Evolutionary conservation across 441 rosid genomes (phyloP), one percentile per base, ranked within the genome.

Genomic region (Omphalea diandra): DNA sequence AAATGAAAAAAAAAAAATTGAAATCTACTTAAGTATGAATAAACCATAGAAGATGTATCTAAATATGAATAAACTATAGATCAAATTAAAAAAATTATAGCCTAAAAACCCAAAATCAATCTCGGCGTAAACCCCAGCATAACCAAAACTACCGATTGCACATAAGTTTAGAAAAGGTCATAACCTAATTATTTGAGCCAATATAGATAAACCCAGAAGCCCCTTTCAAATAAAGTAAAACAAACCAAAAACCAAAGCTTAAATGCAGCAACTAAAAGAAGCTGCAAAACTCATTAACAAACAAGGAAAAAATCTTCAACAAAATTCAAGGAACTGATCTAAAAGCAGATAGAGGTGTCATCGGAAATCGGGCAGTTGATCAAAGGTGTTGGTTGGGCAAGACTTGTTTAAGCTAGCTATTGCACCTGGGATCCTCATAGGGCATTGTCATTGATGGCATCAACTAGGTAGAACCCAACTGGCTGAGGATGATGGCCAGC

Each of bases 21-120:
- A 83, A n/a, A n/a, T n/a, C n/a, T n/a, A 65, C 71, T 79, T 82
- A 78, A 84, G 81, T 86, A 82, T 68, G 76, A n/a, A n/a, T n/a
- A n/a, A n/a, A n/a, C n/a, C n/a, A n/a, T 67, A 69, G 83, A 77
- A 85, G n/a, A n/a, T 82, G 78, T 73, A 81, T 78, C 76, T 77
- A 83, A 81, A 72, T 63, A 59, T 67, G 73, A 67, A 43, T 64
- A 47, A n/a, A 63, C 35, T 35, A 46, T n/a, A 73, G 62, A 77
- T 79, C 54, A 64, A 56, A 58, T 47, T 58, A 54, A 60, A n/a
- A 36, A 14, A 40, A 50, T 5, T 17, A n/a, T 7, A 43, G 1
- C 24, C 60, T 63, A 69, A 63, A 73, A 70, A 73, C 82, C n/a
- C 59, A 64, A 80, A 77, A n/a, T 82, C 80, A 77, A 83, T 81